These are phyloP conservation scores for Coniochaeta sp. DNA, from an alignment of 2,329 filamentous ascomycete species.

Conservation along the genomic window DNA sequence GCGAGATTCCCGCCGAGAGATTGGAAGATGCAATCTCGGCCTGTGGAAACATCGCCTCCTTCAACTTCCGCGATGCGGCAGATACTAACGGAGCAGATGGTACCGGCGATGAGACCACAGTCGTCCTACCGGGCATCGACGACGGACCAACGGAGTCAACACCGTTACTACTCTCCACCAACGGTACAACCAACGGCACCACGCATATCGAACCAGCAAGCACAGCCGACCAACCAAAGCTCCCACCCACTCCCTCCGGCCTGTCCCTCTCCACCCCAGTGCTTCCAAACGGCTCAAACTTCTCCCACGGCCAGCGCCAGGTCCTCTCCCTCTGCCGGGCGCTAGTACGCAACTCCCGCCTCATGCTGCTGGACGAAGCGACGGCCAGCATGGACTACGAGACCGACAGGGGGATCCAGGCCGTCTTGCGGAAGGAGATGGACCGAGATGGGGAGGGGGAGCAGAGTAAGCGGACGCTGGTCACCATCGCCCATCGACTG, in stretches of 20 bases:
- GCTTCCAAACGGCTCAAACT: slow-evolving; percentile 45
- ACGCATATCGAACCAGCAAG: not conserved
- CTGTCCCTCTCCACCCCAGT: slow-evolving; percentile 37
- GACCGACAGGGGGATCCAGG: slow-evolving; percentile 48
- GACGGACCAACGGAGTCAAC: slow-evolving; percentile 6
- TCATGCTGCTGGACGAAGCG: slow-evolving; percentile 51
- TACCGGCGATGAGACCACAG: slow-evolving; percentile 13
- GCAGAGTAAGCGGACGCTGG: slow-evolving; percentile 37
- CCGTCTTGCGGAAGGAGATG: not conserved
- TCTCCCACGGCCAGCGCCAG: slow-evolving; percentile 50
- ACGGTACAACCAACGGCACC: not conserved
- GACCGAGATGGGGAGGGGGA: slow-evolving; percentile 15
- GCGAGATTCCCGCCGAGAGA: slow-evolving; percentile 41
- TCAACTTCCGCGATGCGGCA: slow-evolving; percentile 23
- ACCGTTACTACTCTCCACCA: slow-evolving; percentile 7
- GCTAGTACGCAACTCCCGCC: slow-evolving; percentile 43
- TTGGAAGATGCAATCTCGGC: slow-evolving; percentile 53
- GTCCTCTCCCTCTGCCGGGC: slow-evolving; percentile 51
- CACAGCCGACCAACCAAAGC: not conserved
- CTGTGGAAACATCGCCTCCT: slow-evolving; percentile 51
- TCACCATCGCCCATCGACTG: slow-evolving; percentile 48
- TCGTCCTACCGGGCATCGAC: slow-evolving; percentile 7
- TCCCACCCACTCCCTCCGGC: slow-evolving; percentile 15
- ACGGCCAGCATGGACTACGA: slow-evolving; percentile 53
- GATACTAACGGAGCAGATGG: slow-evolving; percentile 25